Base-by-base conservation (phyloP, 352 stramenopile genomes). In the Pythium aquatile region DNA sequence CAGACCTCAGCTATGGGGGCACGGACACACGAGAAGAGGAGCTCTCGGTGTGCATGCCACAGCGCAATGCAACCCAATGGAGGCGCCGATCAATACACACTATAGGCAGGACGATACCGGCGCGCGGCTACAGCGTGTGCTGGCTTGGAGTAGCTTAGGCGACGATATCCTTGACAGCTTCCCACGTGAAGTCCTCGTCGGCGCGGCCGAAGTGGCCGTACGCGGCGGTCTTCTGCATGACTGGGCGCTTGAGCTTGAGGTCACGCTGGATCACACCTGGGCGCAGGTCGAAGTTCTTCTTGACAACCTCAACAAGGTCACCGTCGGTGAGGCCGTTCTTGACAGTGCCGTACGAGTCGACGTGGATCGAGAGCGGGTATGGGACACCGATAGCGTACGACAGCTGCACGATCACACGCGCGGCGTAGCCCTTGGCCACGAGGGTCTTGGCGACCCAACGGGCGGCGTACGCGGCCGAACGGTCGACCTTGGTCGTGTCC, bases 181-280 rank as follows among this genome's bases (percentile, higher is more conserved):
- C 98, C 98, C 98, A 99, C 72, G 96, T 99, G 81, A 99, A 99
- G 79, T 99, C 97, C 63, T 91, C 81, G 75, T 99, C 97, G 51
- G 98, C 87, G 60, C 98, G 97, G 67, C 98, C 98, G 75, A 99
- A 99, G 85, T 99, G 97, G 74, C 98, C 97, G 83, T 99, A 99
- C 3, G 97, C 95, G 44, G 97, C 96, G 39, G 98, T 99, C 85
- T 99, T 99, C 75, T 97, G 92, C 90, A 99, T 98, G 53, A 99
- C 84, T 53, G 97, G 97, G 48, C 93, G 88, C 73, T 98, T 98
- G 59, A 99, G 85, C 74, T 99, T 90, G 35, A 99, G 84, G 77
- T 99, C 97, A 65, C 96, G 97, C 73, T 99, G 95, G 76, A 99
- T 98, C 77, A 97, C 97, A 75, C 98, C 97, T 32, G 97, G 97